Evolutionary conservation across 495 filamentous ascomycete species (phyloP).

Genomic region (Chaetomium cochliodes): DNA sequence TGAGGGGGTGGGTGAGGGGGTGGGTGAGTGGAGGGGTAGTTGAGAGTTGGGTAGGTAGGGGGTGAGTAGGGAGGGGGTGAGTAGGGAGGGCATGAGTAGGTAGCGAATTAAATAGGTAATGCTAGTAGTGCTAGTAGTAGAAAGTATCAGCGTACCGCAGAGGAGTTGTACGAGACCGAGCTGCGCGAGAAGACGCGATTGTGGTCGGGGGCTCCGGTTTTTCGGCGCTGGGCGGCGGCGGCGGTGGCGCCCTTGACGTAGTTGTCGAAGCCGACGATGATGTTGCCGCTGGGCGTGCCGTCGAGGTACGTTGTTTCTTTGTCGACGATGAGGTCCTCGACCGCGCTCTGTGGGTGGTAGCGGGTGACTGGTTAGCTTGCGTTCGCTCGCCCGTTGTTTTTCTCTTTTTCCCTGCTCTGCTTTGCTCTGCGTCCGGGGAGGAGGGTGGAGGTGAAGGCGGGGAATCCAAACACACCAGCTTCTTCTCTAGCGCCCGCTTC

Average conservation of each 20-base stretch:
- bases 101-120: too few species aligned
- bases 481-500: slow-evolving; percentile 45
- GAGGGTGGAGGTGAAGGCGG: too few species aligned
- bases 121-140: too few species aligned
- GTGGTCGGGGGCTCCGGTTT: slow-evolving; percentile 49
- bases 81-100: too few species aligned
- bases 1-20: background rate
- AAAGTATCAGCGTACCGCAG: slow-evolving; percentile 14
- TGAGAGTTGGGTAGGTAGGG: background rate
- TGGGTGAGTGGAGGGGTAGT: too few species aligned
- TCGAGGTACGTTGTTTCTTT: slow-evolving; percentile 88
- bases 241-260: slow-evolving; percentile 80
- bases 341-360: slow-evolving; percentile 21
- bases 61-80: background rate
- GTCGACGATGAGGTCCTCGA: slow-evolving; percentile 80
- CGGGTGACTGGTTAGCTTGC: background rate
- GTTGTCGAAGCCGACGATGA: slow-evolving; percentile 94
- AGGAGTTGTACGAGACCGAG: slow-evolving; percentile 56
- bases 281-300: slow-evolving; percentile 86
- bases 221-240: slow-evolving; percentile 49
- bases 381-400: background rate
- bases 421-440: background rate
- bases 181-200: slow-evolving; percentile 60
- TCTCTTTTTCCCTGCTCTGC: background rate
- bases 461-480: slow-evolving; percentile 36